Evolutionary conservation across 2,329 filamentous ascomycete genomes (phyloP).

Genomic region (Zymoseptoria tritici): DNA sequence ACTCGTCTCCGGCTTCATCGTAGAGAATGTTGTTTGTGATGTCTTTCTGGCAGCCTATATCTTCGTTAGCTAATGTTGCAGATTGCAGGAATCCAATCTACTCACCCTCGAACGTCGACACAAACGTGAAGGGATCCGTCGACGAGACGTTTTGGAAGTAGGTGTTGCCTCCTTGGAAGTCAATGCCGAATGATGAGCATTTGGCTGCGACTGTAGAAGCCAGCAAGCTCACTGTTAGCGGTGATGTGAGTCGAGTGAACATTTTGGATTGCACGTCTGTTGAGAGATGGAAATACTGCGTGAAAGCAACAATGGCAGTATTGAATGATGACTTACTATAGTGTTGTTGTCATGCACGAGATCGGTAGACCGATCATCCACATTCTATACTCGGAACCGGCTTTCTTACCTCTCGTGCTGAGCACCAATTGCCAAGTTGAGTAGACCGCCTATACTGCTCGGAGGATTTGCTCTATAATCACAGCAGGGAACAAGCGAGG

Average conservation of each 20-base stretch:
- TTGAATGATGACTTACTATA: neutral
- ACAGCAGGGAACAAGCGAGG: neutral
- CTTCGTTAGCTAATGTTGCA: conserved; percentile 26
- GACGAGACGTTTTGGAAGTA: conserved; percentile 42
- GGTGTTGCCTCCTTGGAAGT: conserved; percentile 34
- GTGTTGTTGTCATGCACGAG: neutral
- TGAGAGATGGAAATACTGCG: neutral
- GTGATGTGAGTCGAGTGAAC: neutral
- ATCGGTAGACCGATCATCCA: neutral
- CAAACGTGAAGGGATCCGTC: conserved; percentile 32
- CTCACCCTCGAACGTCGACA: conserved; percentile 11
- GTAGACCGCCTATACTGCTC: neutral
- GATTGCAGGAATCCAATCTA: conserved; percentile 17
- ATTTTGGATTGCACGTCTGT: neutral
- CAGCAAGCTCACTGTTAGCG: neutral
- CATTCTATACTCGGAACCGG: neutral
- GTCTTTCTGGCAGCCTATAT: conserved; percentile 36
- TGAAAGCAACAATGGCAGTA: neutral
- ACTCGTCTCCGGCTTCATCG: conserved; percentile 32
- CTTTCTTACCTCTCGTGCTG: neutral
- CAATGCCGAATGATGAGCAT: conserved; percentile 28
- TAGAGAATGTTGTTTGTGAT: conserved; percentile 38
- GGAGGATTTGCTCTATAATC: neutral
- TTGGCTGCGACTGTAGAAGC: neutral
- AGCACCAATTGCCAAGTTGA: neutral